phyloP scores from a whole-genome alignment of 106 monocot species.

The Hemerocallis citrina region DNA sequence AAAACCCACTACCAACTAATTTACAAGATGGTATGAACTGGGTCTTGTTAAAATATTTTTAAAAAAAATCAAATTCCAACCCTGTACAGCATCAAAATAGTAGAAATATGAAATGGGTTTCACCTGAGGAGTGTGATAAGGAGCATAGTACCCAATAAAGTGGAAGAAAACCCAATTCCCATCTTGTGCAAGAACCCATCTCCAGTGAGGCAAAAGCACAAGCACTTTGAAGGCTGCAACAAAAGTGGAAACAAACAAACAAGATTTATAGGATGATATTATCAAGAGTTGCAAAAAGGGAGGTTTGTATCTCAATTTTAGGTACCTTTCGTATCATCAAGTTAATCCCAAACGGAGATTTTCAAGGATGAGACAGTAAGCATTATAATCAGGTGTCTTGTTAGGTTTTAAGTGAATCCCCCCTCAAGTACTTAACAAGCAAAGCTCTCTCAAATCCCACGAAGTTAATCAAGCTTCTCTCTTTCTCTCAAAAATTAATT shows the following conservation, averaged over 20 bases:
- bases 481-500: too few relatives aligned
- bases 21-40: not conserved
- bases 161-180: slow-evolving; percentile 11
- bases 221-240: slow-evolving; percentile 1
- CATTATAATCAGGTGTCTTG: not conserved
- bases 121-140: slow-evolving; percentile 20
- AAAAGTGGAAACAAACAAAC: not conserved
- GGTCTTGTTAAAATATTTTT: not conserved
- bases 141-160: slow-evolving; percentile 9
- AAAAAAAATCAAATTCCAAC: not conserved
- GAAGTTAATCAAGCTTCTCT: too few relatives aligned
- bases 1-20: not conserved
- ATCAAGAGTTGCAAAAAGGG: not conserved
- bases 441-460: too few relatives aligned
- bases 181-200: slow-evolving; percentile 9
- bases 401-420: too few relatives aligned
- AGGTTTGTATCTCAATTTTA: not conserved
- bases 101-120: not conserved
- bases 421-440: too few relatives aligned
- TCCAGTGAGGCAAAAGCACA: not conserved
- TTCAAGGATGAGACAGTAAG: slow-evolving; percentile 10
- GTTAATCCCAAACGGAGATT: slow-evolving; percentile 36
- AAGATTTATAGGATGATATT: not conserved
- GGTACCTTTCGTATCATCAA: slow-evolving; percentile 38
- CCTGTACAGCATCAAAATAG: not conserved